phyloP scores from a whole-genome alignment of 169 alveolate species.

The Cryptosporidium ubiquitum region DNA sequence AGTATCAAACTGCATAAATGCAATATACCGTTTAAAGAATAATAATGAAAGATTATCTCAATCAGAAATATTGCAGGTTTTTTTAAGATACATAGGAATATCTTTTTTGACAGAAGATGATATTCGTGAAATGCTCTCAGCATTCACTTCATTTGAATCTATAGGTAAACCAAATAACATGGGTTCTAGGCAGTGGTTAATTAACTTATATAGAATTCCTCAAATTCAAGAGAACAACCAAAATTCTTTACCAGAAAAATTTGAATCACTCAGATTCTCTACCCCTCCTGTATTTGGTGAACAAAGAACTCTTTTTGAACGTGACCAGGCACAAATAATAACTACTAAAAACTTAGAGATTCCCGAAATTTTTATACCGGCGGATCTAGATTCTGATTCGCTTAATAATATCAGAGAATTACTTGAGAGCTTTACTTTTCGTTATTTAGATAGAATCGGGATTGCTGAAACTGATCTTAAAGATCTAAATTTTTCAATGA shows the following conservation, averaged over 20 bases:
- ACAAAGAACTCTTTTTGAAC: background rate
- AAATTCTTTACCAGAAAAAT: constrained; percentile 13
- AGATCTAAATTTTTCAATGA: background rate
- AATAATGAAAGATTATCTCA: constrained; percentile 4
- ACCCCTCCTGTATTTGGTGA: constrained; percentile 36
- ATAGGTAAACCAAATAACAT: constrained; percentile 37
- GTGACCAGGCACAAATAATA: background rate
- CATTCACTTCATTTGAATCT: constrained; percentile 42
- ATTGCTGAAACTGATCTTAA: constrained; percentile 8
- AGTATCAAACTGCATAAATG: constrained; percentile 17
- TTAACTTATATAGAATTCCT: constrained; percentile 60
- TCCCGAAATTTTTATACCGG: constrained; percentile 30
- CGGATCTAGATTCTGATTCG: background rate
- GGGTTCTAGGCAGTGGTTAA: constrained; percentile 59
- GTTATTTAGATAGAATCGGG: constrained; percentile 31
- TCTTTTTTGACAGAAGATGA: constrained; percentile 24
- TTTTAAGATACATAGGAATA: constrained; percentile 15
- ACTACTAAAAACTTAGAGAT: background rate
- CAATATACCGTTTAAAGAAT: constrained; percentile 17
- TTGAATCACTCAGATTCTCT: constrained; percentile 34
- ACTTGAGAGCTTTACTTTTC: background rate
- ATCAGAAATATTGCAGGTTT: constrained; percentile 39
- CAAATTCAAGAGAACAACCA: constrained; percentile 46
- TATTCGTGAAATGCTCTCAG: constrained; percentile 53
- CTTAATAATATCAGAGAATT: constrained; percentile 4